Conservation (phyloP, 2,329 filamentous ascomycete genomes). For the Verticillium nonalfalfae region DNA sequence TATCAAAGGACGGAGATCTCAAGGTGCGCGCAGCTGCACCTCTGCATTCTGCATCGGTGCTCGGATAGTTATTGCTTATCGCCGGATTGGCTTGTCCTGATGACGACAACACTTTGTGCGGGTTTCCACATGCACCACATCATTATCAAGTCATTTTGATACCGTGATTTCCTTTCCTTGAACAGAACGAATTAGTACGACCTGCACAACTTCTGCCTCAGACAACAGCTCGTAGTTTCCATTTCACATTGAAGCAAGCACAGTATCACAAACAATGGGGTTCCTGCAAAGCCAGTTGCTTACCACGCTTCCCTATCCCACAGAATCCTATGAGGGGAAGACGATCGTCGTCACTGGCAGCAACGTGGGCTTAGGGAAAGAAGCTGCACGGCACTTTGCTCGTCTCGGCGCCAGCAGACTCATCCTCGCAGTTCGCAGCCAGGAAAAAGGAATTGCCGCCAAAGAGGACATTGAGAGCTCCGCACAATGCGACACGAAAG, state of each 20-base stretch:
- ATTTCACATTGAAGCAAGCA: neutral
- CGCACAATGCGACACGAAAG: conserved; percentile 13
- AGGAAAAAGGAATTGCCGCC: conserved; percentile 19
- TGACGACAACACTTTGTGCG: too few relatives aligned
- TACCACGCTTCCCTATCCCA: conserved; percentile 14
- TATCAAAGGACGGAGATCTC: too few relatives aligned
- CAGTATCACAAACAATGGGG: neutral
- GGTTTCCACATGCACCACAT: too few relatives aligned
- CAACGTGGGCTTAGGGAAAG: conserved; percentile 21
- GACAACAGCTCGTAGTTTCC: neutral
- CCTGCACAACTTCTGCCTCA: neutral
- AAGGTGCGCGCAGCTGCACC: too few relatives aligned
- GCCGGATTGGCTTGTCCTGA: too few relatives aligned
- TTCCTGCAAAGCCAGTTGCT: conserved; percentile 9
- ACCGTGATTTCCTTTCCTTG: too few relatives aligned
- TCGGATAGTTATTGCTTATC: too few relatives aligned
- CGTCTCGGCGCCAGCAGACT: conserved; percentile 9
- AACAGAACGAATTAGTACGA: too few relatives aligned
- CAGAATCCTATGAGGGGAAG: conserved; percentile 17
- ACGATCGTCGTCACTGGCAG: conserved; percentile 5
- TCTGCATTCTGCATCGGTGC: too few relatives aligned
- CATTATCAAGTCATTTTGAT: too few relatives aligned
- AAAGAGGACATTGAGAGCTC: conserved; percentile 25
- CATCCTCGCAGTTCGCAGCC: conserved; percentile 11
- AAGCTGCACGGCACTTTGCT: conserved; percentile 23